A percentile compares a stretch with the other conserved stretches of the same genome.
Conservation (phyloP, 2,329 filamentous ascomycete genomes). For the Reticulascus tulasneorum region DNA sequence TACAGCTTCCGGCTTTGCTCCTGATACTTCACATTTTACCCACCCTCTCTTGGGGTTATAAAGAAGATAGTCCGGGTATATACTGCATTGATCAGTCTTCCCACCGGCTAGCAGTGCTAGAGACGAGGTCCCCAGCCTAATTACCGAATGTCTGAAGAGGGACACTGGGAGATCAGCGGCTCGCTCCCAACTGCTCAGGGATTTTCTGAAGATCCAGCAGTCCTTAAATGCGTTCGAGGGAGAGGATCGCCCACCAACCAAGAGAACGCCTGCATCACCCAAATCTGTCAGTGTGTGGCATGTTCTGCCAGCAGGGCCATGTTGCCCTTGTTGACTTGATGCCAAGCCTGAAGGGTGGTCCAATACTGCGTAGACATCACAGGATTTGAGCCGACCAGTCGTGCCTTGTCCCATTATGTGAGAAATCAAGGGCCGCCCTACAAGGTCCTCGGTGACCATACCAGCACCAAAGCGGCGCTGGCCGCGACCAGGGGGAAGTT, state of each 20-base stretch:
- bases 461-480: constrained; percentile 59
- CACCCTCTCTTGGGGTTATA: constrained; percentile 47
- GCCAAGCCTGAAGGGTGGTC: not conserved
- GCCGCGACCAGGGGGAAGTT: constrained; percentile 34
- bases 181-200: constrained; percentile 54
- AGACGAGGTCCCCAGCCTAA: constrained; percentile 44
- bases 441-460: constrained; percentile 33
- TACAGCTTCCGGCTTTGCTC: constrained; percentile 29
- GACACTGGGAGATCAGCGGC: constrained; percentile 64
- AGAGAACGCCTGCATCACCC: constrained; percentile 51
- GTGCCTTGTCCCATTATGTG: constrained; percentile 41
- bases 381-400: constrained; percentile 43
- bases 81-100: constrained; percentile 43
- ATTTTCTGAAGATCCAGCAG: constrained; percentile 68
- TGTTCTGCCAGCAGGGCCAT: constrained; percentile 53
- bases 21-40: constrained; percentile 35
- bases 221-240: constrained; percentile 66
- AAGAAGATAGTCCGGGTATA: constrained; percentile 51
- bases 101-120: constrained; percentile 60
- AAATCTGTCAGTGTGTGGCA: constrained; percentile 74
- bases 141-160: constrained; percentile 71
- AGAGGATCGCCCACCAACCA: constrained; percentile 76
- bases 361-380: constrained; percentile 41
- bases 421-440: constrained; percentile 40
- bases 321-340: too few relatives aligned